A percentile compares a stretch with the other conserved stretches of the same genome.
These are phyloP conservation scores for Flueggea neowawraea DNA, from an alignment of 441 rosid species.

Conservation along the genomic window DNA sequence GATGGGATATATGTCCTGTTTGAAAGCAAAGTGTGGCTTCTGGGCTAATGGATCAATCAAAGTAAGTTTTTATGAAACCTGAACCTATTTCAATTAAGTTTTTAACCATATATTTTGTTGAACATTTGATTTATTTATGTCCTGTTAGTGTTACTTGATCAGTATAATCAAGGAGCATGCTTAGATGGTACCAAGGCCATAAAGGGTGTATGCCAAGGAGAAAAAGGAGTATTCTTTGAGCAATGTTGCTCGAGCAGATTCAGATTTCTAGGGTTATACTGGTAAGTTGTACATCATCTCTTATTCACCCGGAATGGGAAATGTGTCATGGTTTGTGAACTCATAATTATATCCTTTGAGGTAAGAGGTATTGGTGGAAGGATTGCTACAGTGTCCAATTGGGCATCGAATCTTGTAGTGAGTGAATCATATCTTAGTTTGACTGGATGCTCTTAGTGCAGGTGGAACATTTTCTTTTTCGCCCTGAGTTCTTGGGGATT, in stretches of 20 bases:
- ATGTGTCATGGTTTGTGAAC: slow-evolving; percentile 85
- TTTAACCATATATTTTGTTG: too few relatives aligned
- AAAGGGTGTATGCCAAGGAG: slow-evolving; percentile 24
- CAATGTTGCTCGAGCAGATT: slow-evolving; percentile 80
- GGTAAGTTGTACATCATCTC: slow-evolving; percentile 63
- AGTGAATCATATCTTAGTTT: slow-evolving; percentile 60
- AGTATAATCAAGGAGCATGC: slow-evolving; percentile 76
- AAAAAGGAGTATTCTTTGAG: slow-evolving; percentile 46
- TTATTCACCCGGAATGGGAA: slow-evolving; percentile 91
- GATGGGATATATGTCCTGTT: slow-evolving; percentile 81
- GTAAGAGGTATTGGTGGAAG: slow-evolving; percentile 90
- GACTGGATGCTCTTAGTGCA: slow-evolving; percentile 51
- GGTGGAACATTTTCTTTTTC: slow-evolving; percentile 73
- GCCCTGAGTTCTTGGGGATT: slow-evolving; percentile 54
- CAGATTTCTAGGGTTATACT: slow-evolving; percentile 54
- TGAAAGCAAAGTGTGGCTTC: slow-evolving; percentile 58
- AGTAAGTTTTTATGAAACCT: slow-evolving; percentile 17
- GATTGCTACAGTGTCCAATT: slow-evolving; percentile 73
- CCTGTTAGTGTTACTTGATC: slow-evolving; percentile 3
- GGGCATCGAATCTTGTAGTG: slow-evolving; percentile 72
- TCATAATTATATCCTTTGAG: slow-evolving; percentile 82
- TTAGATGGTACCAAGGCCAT: slow-evolving; percentile 33
- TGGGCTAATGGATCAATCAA: slow-evolving; percentile 40
- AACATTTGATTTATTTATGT: neutral
- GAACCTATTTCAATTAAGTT: too few relatives aligned